Conservation (phyloP, 164 flowering plant species). For the Aristolochia fimbriata region DNA sequence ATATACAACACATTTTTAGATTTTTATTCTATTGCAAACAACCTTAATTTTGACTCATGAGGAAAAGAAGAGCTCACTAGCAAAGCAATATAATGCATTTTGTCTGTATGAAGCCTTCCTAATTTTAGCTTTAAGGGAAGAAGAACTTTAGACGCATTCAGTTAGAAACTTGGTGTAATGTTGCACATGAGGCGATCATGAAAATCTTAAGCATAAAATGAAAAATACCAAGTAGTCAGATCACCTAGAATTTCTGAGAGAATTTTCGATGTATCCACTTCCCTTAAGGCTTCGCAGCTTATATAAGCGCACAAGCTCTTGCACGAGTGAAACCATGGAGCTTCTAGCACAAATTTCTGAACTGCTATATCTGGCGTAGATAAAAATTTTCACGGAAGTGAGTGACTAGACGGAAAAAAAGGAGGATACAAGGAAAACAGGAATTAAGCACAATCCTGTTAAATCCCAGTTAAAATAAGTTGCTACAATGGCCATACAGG, state of each 20-base stretch:
- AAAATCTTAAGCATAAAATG: too few relatives aligned
- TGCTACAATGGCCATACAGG: too few relatives aligned
- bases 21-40: background rate
- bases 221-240: slow-evolving; percentile 7
- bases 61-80: background rate
- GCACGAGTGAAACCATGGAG: slow-evolving; percentile 84
- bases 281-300: slow-evolving; percentile 72
- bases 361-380: slow-evolving; percentile 54
- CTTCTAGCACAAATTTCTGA: slow-evolving; percentile 56
- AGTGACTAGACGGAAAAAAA: background rate
- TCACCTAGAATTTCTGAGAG: slow-evolving; percentile 44
- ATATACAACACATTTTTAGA: background rate
- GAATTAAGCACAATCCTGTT: background rate
- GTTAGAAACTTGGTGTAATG: too few relatives aligned
- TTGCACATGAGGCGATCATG: too few relatives aligned
- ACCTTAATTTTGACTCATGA: background rate
- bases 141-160: too few relatives aligned
- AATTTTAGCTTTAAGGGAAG: too few relatives aligned
- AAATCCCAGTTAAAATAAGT: background rate
- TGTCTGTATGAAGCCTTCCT: background rate
- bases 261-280: slow-evolving; percentile 74
- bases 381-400: background rate
- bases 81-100: background rate
- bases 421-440: background rate
- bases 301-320: slow-evolving; percentile 84